Evolutionary conservation across 441 rosid genomes (phyloP).

Genomic region (Gossypium davidsonii): DNA sequence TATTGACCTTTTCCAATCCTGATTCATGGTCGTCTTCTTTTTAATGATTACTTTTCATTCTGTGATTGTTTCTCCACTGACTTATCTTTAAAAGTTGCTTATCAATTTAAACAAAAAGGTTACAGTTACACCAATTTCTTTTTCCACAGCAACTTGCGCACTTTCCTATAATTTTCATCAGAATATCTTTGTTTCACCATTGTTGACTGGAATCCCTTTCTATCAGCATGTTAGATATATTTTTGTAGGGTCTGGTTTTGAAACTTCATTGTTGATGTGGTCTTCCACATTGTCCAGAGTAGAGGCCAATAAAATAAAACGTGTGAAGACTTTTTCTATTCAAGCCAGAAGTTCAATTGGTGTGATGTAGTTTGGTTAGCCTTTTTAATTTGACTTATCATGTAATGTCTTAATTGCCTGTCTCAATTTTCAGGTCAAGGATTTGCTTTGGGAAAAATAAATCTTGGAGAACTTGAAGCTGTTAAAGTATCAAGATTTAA

Average conservation of each 20-base stretch:
- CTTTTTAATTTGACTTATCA: neutral
- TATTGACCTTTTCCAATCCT: neutral
- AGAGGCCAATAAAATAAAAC: neutral
- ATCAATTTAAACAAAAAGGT: neutral
- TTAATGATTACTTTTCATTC: neutral
- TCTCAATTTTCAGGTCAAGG: constrained; percentile 43
- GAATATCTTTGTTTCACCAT: neutral
- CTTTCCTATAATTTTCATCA: neutral
- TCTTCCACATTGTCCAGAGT: neutral
- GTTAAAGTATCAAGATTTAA: constrained; percentile 39
- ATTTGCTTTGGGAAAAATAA: constrained; percentile 61
- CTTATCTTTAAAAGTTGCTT: neutral
- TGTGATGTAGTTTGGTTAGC: neutral
- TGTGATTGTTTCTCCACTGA: neutral
- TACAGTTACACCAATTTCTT: neutral
- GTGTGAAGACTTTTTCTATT: neutral
- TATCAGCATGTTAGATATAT: neutral
- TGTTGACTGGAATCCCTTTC: neutral
- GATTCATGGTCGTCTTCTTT: neutral
- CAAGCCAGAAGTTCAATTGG: neutral
- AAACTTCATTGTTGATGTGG: neutral
- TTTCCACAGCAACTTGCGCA: neutral
- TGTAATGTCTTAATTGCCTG: constrained; percentile 3
- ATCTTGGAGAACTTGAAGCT: constrained; percentile 60
- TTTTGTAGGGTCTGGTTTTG: neutral